Conservation (phyloP, 176 grass and related monocot genomes). For the Ampelocalamus luodianensis region DNA sequence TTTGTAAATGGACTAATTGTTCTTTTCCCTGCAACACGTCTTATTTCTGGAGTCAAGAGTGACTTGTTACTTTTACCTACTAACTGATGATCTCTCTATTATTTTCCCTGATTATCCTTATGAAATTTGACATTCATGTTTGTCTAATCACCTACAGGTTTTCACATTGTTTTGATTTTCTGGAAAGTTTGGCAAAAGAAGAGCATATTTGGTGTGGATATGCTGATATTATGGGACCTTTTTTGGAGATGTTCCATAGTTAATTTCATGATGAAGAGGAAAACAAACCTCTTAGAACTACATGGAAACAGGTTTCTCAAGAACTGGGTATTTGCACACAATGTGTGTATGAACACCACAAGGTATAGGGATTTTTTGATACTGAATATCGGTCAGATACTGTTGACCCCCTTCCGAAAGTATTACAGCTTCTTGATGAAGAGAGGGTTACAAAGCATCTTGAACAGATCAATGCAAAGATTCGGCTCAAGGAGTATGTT, state of each 20-base stretch:
- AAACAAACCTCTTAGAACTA: slow-evolving; percentile 56
- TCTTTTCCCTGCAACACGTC: not conserved
- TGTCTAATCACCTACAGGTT: slow-evolving; percentile 65
- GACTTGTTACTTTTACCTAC: not conserved
- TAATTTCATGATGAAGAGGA: slow-evolving; percentile 59
- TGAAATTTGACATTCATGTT: slow-evolving; percentile 35
- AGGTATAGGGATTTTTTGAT: slow-evolving; percentile 67
- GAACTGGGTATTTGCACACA: slow-evolving; percentile 81
- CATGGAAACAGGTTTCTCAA: slow-evolving; percentile 76
- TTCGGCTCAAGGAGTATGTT: slow-evolving; percentile 58
- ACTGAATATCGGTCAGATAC: slow-evolving; percentile 64
- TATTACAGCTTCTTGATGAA: slow-evolving; percentile 74
- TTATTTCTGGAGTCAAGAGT: slow-evolving; percentile 11
- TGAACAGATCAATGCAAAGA: slow-evolving; percentile 62
- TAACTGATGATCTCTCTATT: not conserved
- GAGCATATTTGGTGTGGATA: slow-evolving; percentile 88
- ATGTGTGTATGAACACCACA: slow-evolving; percentile 87
- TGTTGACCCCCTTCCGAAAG: slow-evolving; percentile 76
- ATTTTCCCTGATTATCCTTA: slow-evolving; percentile 10
- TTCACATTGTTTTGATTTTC: slow-evolving; percentile 82
- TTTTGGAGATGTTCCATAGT: slow-evolving; percentile 85
- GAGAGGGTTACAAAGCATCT: slow-evolving; percentile 74
- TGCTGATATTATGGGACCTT: slow-evolving; percentile 78
- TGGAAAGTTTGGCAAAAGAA: slow-evolving; percentile 57
- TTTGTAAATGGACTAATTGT: not conserved